Evolutionary conservation across 2,329 filamentous ascomycete genomes (phyloP).

Genomic region (Aureobasidium sp.): DNA sequence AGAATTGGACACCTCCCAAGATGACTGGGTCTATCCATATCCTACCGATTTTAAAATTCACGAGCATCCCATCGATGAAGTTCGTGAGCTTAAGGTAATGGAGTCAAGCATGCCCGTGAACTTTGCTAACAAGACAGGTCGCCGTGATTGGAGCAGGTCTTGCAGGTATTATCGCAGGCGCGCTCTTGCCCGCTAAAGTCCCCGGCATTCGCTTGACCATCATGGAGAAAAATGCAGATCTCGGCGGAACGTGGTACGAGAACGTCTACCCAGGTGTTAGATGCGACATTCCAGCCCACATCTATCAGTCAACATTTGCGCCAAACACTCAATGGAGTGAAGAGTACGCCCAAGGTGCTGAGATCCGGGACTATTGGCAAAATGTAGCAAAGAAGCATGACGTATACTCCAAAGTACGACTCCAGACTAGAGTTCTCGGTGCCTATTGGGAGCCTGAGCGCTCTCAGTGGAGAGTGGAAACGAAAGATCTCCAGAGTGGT

Average conservation of each 20-base stretch:
- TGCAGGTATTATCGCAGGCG: conserved; percentile 56
- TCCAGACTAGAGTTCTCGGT: conserved; percentile 50
- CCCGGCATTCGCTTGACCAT: conserved; percentile 59
- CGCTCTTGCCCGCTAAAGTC: conserved; percentile 61
- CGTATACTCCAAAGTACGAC: conserved; percentile 53
- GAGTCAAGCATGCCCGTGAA: not conserved
- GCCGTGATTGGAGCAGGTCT: conserved; percentile 60
- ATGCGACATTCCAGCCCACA: conserved; percentile 63
- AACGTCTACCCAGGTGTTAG: conserved; percentile 57
- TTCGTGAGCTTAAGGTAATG: conserved; percentile 23
- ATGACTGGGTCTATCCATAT: conserved; percentile 24
- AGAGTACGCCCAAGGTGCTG: conserved; percentile 58
- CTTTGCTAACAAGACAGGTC: conserved; percentile 30
- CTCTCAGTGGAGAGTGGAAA: conserved; percentile 51
- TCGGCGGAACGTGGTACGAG: conserved; percentile 46
- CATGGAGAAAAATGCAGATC: conserved; percentile 61
- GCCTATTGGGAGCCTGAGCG: conserved; percentile 49
- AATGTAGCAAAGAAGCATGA: conserved; percentile 55
- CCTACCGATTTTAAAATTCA: conserved; percentile 26
- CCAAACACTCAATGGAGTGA: conserved; percentile 64
- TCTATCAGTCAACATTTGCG: conserved; percentile 62
- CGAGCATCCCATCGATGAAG: conserved; percentile 26
- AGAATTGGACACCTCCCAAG: not conserved
- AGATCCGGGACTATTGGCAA: conserved; percentile 64
- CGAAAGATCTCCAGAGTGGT: conserved; percentile 22